Evolutionary conservation across 1,284 basidiomycete species (phyloP).

Genomic region (Trichosporon coremiiforme): DNA sequence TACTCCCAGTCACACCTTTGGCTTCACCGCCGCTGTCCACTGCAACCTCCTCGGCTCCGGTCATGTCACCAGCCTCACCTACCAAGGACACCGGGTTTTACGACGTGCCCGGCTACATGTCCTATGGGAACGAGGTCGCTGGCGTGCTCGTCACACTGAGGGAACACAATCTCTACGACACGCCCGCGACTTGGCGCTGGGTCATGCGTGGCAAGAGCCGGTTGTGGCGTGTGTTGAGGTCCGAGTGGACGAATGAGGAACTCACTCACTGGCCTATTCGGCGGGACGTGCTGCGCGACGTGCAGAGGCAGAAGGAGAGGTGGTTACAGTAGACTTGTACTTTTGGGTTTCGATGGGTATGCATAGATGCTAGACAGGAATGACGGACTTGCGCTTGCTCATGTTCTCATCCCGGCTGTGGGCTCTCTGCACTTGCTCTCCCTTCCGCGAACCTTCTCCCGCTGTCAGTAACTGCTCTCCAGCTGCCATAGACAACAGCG

Average conservation of each 20-base stretch:
- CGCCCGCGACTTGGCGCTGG: conserved; percentile 6
- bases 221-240: background rate
- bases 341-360: background rate
- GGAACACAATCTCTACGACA: background rate
- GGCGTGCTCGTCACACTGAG: conserved; percentile 4
- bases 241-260: background rate
- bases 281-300: background rate
- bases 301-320: conserved; percentile 9
- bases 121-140: background rate
- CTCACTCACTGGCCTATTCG: conserved; percentile 13
- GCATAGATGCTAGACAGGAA: background rate
- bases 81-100: no score
- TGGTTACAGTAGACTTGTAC: background rate
- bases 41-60: background rate
- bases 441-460: no score
- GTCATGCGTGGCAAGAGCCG: background rate
- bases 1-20: background rate
- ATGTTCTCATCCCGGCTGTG: no score
- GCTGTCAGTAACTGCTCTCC: no score
- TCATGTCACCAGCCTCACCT: no score
- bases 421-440: no score
- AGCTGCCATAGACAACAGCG: no score
- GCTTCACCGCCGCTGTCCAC: background rate
- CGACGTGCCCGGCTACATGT: background rate
- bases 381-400: no score